A percentile compares a stretch with the other conserved stretches of the same genome.
Evolutionary conservation across 306 rosid species (phyloP).

Genomic region (Cicer cuneatum): DNA sequence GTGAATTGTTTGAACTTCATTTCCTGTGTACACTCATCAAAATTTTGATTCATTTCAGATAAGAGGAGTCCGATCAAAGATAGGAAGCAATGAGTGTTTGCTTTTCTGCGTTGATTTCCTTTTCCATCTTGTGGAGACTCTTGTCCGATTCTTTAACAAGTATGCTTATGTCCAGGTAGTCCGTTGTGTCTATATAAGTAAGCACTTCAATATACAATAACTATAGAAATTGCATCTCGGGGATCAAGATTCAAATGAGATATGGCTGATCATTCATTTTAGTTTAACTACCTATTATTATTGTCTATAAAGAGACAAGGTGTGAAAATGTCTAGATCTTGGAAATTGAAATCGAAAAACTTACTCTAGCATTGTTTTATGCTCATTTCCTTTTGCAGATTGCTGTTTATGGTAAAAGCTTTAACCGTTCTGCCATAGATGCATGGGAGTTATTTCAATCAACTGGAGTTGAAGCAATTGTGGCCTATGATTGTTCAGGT

Average conservation of each 20-base stretch:
- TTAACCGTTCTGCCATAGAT: slow-evolving; percentile 95
- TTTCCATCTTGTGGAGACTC: slow-evolving; percentile 96
- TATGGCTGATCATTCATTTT: neutral
- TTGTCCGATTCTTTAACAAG: slow-evolving; percentile 96
- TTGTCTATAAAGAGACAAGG: neutral
- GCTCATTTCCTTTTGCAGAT: slow-evolving; percentile 58
- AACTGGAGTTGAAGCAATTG: slow-evolving; percentile 93
- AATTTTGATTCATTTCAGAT: slow-evolving; percentile 57
- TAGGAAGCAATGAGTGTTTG: slow-evolving; percentile 89
- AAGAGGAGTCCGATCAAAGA: slow-evolving; percentile 92
- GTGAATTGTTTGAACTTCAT: slow-evolving; percentile 36
- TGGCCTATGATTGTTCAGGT: slow-evolving; percentile 97
- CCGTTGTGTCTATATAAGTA: slow-evolving; percentile 28
- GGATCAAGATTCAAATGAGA: neutral
- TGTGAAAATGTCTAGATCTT: neutral
- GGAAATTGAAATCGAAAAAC: slow-evolving; percentile 28
- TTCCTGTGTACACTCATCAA: slow-evolving; percentile 19
- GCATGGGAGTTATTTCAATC: slow-evolving; percentile 99
- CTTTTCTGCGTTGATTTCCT: slow-evolving; percentile 98
- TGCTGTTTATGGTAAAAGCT: slow-evolving; percentile 90
- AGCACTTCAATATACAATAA: neutral
- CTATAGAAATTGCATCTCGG: slow-evolving; percentile 9
- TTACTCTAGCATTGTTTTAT: slow-evolving; percentile 33
- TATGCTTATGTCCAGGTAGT: slow-evolving; percentile 97
- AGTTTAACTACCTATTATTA: slow-evolving; percentile 9